Conservation (phyloP, 2,329 filamentous ascomycete species). For the Exophiala oligosperma region DNA sequence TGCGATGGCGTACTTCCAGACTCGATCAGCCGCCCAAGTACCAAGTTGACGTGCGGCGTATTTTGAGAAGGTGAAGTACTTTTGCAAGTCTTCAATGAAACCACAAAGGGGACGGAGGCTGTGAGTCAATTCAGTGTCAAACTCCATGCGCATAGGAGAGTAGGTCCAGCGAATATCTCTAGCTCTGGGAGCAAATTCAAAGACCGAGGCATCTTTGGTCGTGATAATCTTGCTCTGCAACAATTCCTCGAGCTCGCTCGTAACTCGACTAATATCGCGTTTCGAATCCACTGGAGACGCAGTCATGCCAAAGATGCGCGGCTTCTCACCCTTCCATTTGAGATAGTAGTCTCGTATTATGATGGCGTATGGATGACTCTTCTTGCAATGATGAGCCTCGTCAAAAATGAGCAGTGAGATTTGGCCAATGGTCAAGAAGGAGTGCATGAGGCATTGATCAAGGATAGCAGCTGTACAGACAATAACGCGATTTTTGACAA, state of each 20-base stretch:
- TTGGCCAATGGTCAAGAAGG: slow-evolving; percentile 75
- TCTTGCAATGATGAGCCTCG: slow-evolving; percentile 95
- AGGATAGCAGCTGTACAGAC: slow-evolving; percentile 92
- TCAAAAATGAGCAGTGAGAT: slow-evolving; percentile 94
- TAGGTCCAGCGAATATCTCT: slow-evolving; percentile 60
- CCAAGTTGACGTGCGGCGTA: slow-evolving; percentile 68
- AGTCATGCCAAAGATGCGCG: slow-evolving; percentile 92
- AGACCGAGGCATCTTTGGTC: slow-evolving; percentile 59
- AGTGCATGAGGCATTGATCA: slow-evolving; percentile 72
- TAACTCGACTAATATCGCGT: slow-evolving; percentile 68
- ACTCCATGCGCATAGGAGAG: slow-evolving; percentile 53
- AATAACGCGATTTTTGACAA: slow-evolving; percentile 72
- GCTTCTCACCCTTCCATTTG: slow-evolving; percentile 51
- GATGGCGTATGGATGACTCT: slow-evolving; percentile 82
- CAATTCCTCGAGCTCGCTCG: slow-evolving; percentile 68
- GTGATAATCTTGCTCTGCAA: slow-evolving; percentile 85
- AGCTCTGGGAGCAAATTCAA: slow-evolving; percentile 61
- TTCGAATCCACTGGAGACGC: slow-evolving; percentile 90
- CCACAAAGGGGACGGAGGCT: slow-evolving; percentile 56
- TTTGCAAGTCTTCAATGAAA: slow-evolving; percentile 54
- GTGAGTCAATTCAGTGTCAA: slow-evolving; percentile 65
- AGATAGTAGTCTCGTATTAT: slow-evolving; percentile 88
- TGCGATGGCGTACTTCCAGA: slow-evolving; percentile 71
- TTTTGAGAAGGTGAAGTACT: slow-evolving; percentile 60
- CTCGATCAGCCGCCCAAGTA: slow-evolving; percentile 78